Conservation (phyloP, 2,329 filamentous ascomycete species). For the Ceratocystis huliohia region DNA sequence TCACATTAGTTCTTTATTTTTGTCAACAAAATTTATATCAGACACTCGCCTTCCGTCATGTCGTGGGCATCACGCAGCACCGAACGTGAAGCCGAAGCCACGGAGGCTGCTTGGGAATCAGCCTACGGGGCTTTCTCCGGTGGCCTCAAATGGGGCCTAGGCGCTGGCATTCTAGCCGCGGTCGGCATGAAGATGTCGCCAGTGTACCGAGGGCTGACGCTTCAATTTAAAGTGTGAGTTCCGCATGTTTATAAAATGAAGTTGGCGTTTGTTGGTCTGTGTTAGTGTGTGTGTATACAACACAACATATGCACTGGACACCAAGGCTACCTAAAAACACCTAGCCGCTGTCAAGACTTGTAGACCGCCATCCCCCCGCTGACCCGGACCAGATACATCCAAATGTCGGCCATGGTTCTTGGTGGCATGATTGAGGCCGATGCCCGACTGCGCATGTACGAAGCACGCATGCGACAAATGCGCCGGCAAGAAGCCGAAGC, state of each 20-base stretch:
- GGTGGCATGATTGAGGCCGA: slow-evolving; percentile 69
- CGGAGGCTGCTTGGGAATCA: slow-evolving; percentile 59
- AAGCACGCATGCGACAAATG: slow-evolving; percentile 51
- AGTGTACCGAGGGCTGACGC: slow-evolving; percentile 56
- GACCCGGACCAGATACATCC: slow-evolving; percentile 49
- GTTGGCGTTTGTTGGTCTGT: neutral
- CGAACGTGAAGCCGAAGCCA: slow-evolving; percentile 48
- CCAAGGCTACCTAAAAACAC: no score
- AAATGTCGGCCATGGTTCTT: slow-evolving; percentile 77
- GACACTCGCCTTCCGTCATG: neutral
- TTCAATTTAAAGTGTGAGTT: slow-evolving; percentile 65
- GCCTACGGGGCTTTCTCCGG: slow-evolving; percentile 53
- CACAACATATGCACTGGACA: neutral
- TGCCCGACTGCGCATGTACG: slow-evolving; percentile 51
- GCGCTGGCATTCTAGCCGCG: slow-evolving; percentile 47
- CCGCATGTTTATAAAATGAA: neutral
- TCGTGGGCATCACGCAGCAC: slow-evolving; percentile 13
- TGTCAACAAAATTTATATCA: neutral
- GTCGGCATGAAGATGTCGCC: slow-evolving; percentile 54
- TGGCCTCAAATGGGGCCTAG: slow-evolving; percentile 60
- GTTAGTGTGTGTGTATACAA: neutral
- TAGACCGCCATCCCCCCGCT: neutral
- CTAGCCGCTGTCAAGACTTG: neutral
- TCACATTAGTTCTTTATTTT: neutral
- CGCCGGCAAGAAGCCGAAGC: slow-evolving; percentile 50